Base-by-base conservation (phyloP, 352 stramenopile genomes). In the Pythium dissotocum region DNA sequence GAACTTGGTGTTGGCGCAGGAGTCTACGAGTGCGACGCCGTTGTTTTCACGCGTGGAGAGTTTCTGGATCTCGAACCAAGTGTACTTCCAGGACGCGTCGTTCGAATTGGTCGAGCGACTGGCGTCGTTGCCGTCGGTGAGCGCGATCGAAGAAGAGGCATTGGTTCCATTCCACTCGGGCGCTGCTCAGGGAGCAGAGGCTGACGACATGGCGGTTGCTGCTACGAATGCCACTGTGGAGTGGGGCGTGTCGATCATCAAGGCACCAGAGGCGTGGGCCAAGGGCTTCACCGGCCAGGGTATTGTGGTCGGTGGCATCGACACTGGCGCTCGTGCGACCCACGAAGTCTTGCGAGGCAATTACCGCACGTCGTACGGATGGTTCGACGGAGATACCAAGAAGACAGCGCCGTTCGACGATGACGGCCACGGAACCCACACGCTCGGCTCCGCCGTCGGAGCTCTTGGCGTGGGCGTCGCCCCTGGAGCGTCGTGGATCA, bases 261-360 rank as follows among this genome's bases (percentile, higher is more conserved):
- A 68, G 1, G 71, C 57, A 8, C 51, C 60, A 5, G 35, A 65
- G 18, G 63, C 66, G 33, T 79, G 73, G 73, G 33, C 55, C 44
- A 46, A 48, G 10, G 73, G 73, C 16, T 70, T 60, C 28, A 72
- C 52, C 6, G 73, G 69, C 26, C 42, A 61, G 14, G 63, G 63
- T 52, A 46, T 79, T 49, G 63, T 59, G 2, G 60, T 79, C 44
- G 65, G 62, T 16, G 56, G 40, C 38, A 79, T 79, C 54, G 73
- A 79, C 60, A 61, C 73, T 5, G 73, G 73, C 33, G 73, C 72
- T 16, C 73, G 58, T 4, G 55, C 44, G 35, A 67, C 73, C 12
- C 73, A 79, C 57, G 24, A 61, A 4, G 38, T 38, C 7, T 26
- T 79, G 14, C 54, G 60, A 26, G 7, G 7, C 33, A 72, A 60